Evolutionary conservation across 495 filamentous ascomycete genomes (phyloP).

Genomic region (Podospora conica): DNA sequence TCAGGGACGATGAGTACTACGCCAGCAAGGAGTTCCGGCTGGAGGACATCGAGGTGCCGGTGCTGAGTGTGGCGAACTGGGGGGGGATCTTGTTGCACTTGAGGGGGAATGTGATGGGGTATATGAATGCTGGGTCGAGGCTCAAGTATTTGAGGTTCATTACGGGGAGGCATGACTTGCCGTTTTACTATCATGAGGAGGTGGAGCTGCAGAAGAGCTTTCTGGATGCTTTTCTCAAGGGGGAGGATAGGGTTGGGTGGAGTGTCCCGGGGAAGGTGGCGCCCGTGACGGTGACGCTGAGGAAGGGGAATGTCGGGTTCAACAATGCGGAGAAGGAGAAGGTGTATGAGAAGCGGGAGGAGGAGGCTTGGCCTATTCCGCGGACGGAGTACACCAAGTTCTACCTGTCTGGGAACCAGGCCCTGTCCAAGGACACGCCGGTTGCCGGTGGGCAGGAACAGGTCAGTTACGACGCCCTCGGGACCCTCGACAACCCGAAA

Average conservation of each 20-base stretch:
- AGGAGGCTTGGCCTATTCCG: conserved; percentile 59
- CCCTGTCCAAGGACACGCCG: conserved; percentile 26
- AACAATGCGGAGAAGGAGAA: conserved; percentile 54
- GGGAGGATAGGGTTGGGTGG: conserved; percentile 56
- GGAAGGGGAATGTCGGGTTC: conserved; percentile 57
- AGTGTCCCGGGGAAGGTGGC: conserved; percentile 45
- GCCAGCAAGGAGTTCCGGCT: conserved; percentile 53
- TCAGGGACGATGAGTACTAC: conserved; percentile 57
- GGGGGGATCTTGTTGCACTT: conserved; percentile 59
- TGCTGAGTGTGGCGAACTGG: conserved; percentile 61
- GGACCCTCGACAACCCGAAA: conserved; percentile 42
- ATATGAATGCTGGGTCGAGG: conserved; percentile 50
- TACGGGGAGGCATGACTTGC: conserved; percentile 62
- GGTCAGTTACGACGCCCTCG: conserved; percentile 51
- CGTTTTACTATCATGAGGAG: conserved; percentile 62
- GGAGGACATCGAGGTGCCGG: conserved; percentile 55
- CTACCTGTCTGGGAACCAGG: conserved; percentile 41
- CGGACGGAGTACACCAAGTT: conserved; percentile 54
- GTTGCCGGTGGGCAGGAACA: conserved; percentile 21
- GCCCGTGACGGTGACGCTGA: conserved; percentile 50
- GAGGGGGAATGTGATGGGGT: conserved; percentile 61
- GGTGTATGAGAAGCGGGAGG: conserved; percentile 43
- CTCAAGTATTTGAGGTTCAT: conserved; percentile 63
- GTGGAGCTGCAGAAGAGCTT: conserved; percentile 60
- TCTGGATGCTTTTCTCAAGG: conserved; percentile 62